Base-by-base conservation (phyloP, 2,329 filamentous ascomycete species). In the Calonectria henricotiae region DNA sequence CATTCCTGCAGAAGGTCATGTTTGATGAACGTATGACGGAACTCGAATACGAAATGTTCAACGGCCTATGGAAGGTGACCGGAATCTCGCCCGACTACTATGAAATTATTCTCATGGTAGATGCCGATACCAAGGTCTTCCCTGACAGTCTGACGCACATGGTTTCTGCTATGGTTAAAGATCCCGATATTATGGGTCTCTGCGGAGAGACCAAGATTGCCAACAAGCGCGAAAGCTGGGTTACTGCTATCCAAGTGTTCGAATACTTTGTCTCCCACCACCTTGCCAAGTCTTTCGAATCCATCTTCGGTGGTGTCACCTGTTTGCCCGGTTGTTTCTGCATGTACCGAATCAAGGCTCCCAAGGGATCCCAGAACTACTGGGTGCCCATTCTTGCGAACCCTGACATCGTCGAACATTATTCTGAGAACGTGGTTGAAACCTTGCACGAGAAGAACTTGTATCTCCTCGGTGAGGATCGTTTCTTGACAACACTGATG, bases 251-350 rank as follows among this genome's bases (percentile, higher is more conserved):
- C 78, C 96, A 99, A 84, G 97, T 99, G 32, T 99, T 99, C 80
- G 96, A 99, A 86, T 98, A 98, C 86, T 99, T 98, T 86, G 96
- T 99, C 84, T 98, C 96, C 2, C 96, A 99, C 83, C 97, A 99
- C 82, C 89, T 97, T 78, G 91, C 95, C 79, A 99, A 99, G 85
- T 95, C 96, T 4, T 99, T 99, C 84, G 96, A 99, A 83, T 98
- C 95, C 1, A 93, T 98, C 75, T 99, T 99, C 83, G 96, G 96
- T 84, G 96, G 96, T 93, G 96, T 99, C 71, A 99, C 96, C 74
- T 99, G 96, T 88, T 88, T 99, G 76, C 96, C 96, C 17, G 96
- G 96, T 74, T 99, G 96, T 87, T 99, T 99, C 91, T 98, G 95
- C 88, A 99, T 99, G 97, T 99, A 99, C 86, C 94, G 96, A 79